phyloP scores from a whole-genome alignment of 2,329 filamentous ascomycete species.

The Ceratocystis papillata region DNA sequence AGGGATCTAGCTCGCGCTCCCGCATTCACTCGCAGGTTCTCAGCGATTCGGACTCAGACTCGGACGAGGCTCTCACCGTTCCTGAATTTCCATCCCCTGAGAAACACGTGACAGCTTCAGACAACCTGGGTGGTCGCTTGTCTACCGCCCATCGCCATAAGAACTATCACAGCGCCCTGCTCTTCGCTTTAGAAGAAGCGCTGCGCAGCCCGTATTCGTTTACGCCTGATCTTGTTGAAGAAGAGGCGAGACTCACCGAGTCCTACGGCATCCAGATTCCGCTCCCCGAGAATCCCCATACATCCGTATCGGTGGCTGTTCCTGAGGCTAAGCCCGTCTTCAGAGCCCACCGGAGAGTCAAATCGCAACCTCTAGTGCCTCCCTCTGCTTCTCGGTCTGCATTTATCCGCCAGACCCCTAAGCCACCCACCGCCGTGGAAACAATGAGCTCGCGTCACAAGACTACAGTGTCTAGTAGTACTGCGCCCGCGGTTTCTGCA shows the following conservation, averaged over 20 bases:
- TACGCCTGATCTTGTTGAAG: constrained; percentile 73
- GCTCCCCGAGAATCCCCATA: constrained; percentile 33
- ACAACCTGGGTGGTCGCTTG: constrained; percentile 17
- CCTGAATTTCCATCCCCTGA: constrained; percentile 30
- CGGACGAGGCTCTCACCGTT: constrained; percentile 30
- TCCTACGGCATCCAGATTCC: constrained; percentile 51
- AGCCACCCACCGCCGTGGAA: not conserved
- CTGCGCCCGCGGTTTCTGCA: constrained; percentile 18
- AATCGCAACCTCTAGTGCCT: constrained; percentile 18
- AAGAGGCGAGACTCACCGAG: constrained; percentile 87
- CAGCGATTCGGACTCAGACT: constrained; percentile 33
- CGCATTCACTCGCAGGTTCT: constrained; percentile 40
- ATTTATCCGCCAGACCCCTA: constrained; percentile 8
- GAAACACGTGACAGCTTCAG: constrained; percentile 15
- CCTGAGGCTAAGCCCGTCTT: constrained; percentile 33
- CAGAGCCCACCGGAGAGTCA: constrained; percentile 18
- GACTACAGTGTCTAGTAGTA: constrained; percentile 19
- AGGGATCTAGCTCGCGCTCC: constrained; percentile 28
- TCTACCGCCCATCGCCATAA: constrained; percentile 58
- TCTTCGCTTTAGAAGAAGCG: constrained; percentile 84
- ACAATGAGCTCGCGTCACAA: constrained; percentile 21
- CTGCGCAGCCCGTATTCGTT: constrained; percentile 73
- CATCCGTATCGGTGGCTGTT: constrained; percentile 35
- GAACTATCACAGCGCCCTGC: constrained; percentile 77
- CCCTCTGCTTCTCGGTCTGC: constrained; percentile 17